Conservation (phyloP, 768 basidiomycete genomes). For the Kwoniella dendrophila region DNA sequence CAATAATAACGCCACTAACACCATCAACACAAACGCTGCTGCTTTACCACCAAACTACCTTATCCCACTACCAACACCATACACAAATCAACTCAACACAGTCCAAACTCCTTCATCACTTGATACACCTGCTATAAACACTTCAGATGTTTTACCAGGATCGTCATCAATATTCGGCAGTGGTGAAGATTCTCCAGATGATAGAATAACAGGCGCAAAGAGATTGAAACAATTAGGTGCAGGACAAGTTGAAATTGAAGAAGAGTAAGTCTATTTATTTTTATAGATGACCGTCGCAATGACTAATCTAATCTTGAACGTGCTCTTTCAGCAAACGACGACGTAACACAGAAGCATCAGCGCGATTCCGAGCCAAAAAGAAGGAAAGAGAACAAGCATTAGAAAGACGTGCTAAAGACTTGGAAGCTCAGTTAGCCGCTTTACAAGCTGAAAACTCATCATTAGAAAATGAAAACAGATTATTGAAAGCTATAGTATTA, state of each 20-base stretch:
- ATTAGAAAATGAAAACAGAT: conserved; percentile 47
- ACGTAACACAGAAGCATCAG: conserved; percentile 54
- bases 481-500: conserved; percentile 47
- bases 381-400: conserved; percentile 55
- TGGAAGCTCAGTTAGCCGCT: conserved; percentile 44
- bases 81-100: conserved; percentile 14
- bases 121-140: conserved; percentile 26
- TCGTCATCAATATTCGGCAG: conserved; percentile 14
- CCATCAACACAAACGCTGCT: neutral
- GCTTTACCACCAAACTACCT: conserved; percentile 22
- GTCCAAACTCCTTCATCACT: conserved; percentile 18
- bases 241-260: conserved; percentile 41
- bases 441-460: conserved; percentile 41
- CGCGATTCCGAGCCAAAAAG: conserved; percentile 55
- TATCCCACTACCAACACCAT: conserved; percentile 25
- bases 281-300: neutral
- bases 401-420: conserved; percentile 46
- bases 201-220: conserved; percentile 40
- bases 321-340: conserved; percentile 42
- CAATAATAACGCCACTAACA: conserved; percentile 14
- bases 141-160: conserved; percentile 26
- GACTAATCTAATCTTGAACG: neutral
- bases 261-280: conserved; percentile 38
- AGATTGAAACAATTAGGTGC: conserved; percentile 46
- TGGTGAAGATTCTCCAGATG: conserved; percentile 22